phyloP scores from a whole-genome alignment of 2,329 filamentous ascomycete genomes.

The Xylariales sp. region DNA sequence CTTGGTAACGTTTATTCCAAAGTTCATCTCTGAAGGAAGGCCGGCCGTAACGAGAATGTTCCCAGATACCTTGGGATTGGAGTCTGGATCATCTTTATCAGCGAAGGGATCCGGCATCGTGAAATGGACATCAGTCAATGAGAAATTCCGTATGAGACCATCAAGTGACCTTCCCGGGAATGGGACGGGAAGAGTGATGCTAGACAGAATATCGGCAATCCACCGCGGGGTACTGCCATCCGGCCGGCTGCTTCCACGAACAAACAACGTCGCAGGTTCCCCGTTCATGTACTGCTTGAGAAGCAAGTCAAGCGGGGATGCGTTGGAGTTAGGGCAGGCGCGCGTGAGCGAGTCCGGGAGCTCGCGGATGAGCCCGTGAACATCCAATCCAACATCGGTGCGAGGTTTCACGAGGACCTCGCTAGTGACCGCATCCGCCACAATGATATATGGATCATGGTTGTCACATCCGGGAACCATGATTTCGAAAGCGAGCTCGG shows the following conservation, averaged over 20 bases:
- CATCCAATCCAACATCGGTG: slow-evolving; percentile 62
- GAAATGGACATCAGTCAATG: slow-evolving; percentile 80
- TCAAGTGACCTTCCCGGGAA: slow-evolving; percentile 80
- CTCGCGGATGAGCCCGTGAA: slow-evolving; percentile 65
- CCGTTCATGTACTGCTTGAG: slow-evolving; percentile 79
- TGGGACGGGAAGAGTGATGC: slow-evolving; percentile 77
- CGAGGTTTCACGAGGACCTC: slow-evolving; percentile 64
- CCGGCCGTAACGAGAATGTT: slow-evolving; percentile 74
- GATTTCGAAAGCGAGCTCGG: slow-evolving; percentile 77
- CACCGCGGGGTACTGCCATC: slow-evolving; percentile 69
- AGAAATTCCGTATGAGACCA: slow-evolving; percentile 81
- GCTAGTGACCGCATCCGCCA: slow-evolving; percentile 71
- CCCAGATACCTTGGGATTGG: slow-evolving; percentile 76
- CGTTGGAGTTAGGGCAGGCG: slow-evolving; percentile 69
- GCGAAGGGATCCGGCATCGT: slow-evolving; percentile 76
- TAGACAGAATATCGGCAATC: slow-evolving; percentile 75
- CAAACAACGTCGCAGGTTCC: slow-evolving; percentile 71
- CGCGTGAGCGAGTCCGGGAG: slow-evolving; percentile 70
- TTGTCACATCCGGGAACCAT: slow-evolving; percentile 76
- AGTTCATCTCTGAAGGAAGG: slow-evolving; percentile 81
- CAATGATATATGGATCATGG: slow-evolving; percentile 69
- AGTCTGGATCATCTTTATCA: slow-evolving; percentile 66
- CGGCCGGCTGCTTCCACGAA: slow-evolving; percentile 70
- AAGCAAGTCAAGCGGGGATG: slow-evolving; percentile 80
- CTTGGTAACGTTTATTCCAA: slow-evolving; percentile 71